These are phyloP conservation scores for Nitzschia sp. DNA, from an alignment of 108 stramenopile species.

Conservation along the genomic window DNA sequence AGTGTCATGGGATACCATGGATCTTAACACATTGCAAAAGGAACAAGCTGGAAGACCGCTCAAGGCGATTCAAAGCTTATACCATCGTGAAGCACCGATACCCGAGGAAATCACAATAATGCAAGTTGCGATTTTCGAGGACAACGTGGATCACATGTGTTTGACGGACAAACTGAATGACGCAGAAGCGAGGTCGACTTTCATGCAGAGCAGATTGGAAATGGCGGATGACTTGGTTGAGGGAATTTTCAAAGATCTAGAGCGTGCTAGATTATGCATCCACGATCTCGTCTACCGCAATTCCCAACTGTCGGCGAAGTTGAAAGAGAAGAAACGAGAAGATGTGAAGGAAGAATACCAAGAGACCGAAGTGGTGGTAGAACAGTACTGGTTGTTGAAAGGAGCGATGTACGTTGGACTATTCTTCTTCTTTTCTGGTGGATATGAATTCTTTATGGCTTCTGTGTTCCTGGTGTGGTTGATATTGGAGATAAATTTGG, in stretches of 20 bases:
- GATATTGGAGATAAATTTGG: constrained; percentile 26
- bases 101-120: constrained; percentile 40
- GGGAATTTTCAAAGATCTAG: constrained; percentile 31
- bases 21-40: constrained; percentile 3
- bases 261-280: constrained; percentile 34
- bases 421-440: constrained; percentile 40
- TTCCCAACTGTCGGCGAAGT: constrained; percentile 11
- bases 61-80: constrained; percentile 22
- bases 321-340: constrained; percentile 27
- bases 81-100: constrained; percentile 7
- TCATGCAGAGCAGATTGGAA: constrained; percentile 36
- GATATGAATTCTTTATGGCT: constrained; percentile 40
- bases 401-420: constrained; percentile 33
- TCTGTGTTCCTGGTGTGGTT: constrained; percentile 41
- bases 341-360: constrained; percentile 37
- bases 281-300: constrained; percentile 40
- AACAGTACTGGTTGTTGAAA: constrained; percentile 45
- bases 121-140: not conserved
- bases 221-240: constrained; percentile 40
- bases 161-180: constrained; percentile 25
- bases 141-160: constrained; percentile 10
- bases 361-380: constrained; percentile 29
- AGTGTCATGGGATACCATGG: constrained; percentile 34
- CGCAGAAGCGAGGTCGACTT: constrained; percentile 22
- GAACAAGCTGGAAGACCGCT: constrained; percentile 22